Evolutionary conservation across 306 rosid genomes (phyloP).

Genomic region (Chamaecrista fasciculata): DNA sequence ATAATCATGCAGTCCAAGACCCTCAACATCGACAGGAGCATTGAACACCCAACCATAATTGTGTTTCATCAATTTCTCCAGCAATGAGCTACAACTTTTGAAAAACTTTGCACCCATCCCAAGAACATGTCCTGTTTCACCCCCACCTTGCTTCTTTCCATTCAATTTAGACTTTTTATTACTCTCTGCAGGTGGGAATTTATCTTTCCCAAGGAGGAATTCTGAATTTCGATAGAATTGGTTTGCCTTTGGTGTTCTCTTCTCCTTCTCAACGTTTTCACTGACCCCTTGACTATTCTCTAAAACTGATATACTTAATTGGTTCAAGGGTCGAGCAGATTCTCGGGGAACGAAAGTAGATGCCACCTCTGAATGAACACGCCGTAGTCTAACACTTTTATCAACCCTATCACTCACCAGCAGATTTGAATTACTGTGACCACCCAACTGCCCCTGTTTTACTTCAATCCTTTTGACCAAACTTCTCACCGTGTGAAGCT

Average conservation of each 20-base stretch:
- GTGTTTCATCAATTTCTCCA: constrained; percentile 92
- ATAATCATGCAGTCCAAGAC: constrained; percentile 89
- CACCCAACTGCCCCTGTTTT: constrained; percentile 56
- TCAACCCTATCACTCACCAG: constrained; percentile 34
- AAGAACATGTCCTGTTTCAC: constrained; percentile 56
- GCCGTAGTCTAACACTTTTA: constrained; percentile 47
- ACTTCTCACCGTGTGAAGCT: constrained; percentile 60
- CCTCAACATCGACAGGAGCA: constrained; percentile 71
- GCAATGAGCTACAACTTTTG: constrained; percentile 87
- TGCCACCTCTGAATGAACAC: constrained; percentile 62
- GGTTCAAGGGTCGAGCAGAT: constrained; percentile 53
- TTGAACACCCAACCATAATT: constrained; percentile 93
- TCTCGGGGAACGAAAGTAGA: constrained; percentile 54
- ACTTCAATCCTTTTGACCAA: constrained; percentile 71
- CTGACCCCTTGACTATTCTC: constrained; percentile 65
- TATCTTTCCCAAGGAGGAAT: constrained; percentile 91
- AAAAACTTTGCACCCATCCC: constrained; percentile 74
- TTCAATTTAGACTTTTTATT: constrained; percentile 75
- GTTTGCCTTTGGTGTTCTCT: constrained; percentile 95
- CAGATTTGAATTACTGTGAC: constrained; percentile 37
- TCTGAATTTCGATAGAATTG: constrained; percentile 85
- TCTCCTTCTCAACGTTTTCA: constrained; percentile 87
- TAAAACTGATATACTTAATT: constrained; percentile 59
- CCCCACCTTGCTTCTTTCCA: constrained; percentile 70
- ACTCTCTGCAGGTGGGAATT: constrained; percentile 84